phyloP scores from a whole-genome alignment of 148 eudicot species.

The Rheum nobile region DNA sequence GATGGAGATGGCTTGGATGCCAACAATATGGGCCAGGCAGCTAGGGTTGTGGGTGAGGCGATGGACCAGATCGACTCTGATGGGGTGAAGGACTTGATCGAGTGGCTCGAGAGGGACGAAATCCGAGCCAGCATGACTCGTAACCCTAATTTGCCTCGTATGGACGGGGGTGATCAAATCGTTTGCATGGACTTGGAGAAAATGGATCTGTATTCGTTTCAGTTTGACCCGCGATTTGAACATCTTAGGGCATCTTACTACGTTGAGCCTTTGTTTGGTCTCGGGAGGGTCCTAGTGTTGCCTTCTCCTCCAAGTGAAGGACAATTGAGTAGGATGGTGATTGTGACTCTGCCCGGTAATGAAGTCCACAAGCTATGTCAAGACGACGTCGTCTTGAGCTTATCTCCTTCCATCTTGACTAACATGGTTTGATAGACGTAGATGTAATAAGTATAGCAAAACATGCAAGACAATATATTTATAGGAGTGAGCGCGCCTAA shows the following conservation, averaged over 20 bases:
- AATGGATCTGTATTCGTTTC: constrained; percentile 19
- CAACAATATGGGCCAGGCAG: constrained; percentile 21
- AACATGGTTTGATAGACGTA: neutral
- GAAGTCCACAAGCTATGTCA: constrained; percentile 33
- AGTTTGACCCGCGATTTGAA: constrained; percentile 18
- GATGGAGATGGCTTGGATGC: constrained; percentile 14
- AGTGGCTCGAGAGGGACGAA: constrained; percentile 29
- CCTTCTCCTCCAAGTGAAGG: constrained; percentile 25
- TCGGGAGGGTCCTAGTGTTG: constrained; percentile 35
- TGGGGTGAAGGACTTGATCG: constrained; percentile 32
- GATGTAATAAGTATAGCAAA: neutral
- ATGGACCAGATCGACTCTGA: constrained; percentile 23
- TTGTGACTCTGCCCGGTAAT: constrained; percentile 33
- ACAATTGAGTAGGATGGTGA: constrained; percentile 23
- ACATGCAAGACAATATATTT: too few relatives aligned
- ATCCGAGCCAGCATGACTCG: neutral
- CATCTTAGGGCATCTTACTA: constrained; percentile 30
- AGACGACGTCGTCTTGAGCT: constrained; percentile 25
- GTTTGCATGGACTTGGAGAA: constrained; percentile 34
- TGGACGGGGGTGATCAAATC: constrained; percentile 20
- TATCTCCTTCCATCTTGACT: constrained; percentile 24
- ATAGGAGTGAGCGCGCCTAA: too few relatives aligned
- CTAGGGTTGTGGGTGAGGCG: constrained; percentile 24
- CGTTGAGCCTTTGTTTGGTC: constrained; percentile 23
- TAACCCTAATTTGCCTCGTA: constrained; percentile 7